phyloP scores from a whole-genome alignment of 1,284 basidiomycete species.

The Cryptococcus floricola region DNA sequence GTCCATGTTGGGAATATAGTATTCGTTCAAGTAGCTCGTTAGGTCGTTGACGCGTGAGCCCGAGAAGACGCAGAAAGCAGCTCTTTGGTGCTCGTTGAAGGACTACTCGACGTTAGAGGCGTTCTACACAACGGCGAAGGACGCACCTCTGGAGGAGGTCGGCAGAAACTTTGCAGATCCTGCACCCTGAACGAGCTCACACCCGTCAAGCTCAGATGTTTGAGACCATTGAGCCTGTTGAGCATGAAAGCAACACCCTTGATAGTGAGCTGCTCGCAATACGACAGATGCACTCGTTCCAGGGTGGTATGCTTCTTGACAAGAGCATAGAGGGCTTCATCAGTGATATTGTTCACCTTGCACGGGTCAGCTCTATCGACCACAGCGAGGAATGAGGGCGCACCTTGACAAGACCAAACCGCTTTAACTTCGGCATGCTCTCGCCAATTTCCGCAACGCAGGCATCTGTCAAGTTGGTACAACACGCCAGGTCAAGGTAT shows the following conservation, averaged over 20 bases:
- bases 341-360: constrained; percentile 84
- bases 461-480: constrained; percentile 82
- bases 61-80: constrained; percentile 96
- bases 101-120: constrained; percentile 55
- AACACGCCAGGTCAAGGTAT: constrained; percentile 97
- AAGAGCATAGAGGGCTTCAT: constrained; percentile 84
- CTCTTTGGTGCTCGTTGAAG: constrained; percentile 84
- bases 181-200: constrained; percentile 81
- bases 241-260: constrained; percentile 87
- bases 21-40: constrained; percentile 61
- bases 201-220: constrained; percentile 94
- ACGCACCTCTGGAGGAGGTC: constrained; percentile 76
- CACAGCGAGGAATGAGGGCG: constrained; percentile 32
- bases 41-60: constrained; percentile 84
- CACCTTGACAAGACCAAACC: constrained; percentile 90
- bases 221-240: constrained; percentile 79
- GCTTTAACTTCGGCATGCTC: constrained; percentile 78
- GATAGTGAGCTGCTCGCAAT: constrained; percentile 93
- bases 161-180: constrained; percentile 86
- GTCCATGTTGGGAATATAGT: constrained; percentile 10
- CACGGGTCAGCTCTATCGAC: not conserved
- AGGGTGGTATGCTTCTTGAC: constrained; percentile 69
- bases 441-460: constrained; percentile 86
- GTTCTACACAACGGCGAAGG: not conserved
- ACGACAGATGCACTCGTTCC: constrained; percentile 94